Evolutionary conservation across 2,329 filamentous ascomycete species (phyloP).

Genomic region (Apiospora phragmitis): DNA sequence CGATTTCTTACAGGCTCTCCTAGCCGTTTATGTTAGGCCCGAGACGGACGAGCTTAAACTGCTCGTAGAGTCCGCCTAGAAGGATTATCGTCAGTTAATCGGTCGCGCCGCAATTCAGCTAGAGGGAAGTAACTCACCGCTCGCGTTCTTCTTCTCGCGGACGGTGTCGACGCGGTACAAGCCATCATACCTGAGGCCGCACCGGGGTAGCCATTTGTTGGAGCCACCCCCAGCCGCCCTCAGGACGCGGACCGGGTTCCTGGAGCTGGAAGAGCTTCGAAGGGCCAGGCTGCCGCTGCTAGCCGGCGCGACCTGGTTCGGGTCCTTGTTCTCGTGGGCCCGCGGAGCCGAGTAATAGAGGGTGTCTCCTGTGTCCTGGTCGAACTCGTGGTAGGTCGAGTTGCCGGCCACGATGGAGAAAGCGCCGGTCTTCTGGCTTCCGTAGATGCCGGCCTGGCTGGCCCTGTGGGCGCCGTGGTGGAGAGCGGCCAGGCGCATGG

Average conservation of each 20-base stretch:
- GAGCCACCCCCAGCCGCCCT: conserved; percentile 21
- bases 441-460: conserved; percentile 26
- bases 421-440: conserved; percentile 20
- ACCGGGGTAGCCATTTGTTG: conserved; percentile 19
- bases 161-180: conserved; percentile 23
- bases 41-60: conserved; percentile 12
- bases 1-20: background rate
- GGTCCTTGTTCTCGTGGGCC: conserved; percentile 20
- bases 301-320: conserved; percentile 14
- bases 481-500: conserved; percentile 23
- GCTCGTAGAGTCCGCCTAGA: conserved; percentile 12
- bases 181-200: conserved; percentile 30
- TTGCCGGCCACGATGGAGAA: conserved; percentile 27
- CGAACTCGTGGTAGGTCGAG: conserved; percentile 20
- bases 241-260: conserved; percentile 27
- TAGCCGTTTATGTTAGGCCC: background rate
- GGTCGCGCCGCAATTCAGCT: background rate
- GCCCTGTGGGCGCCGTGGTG: conserved; percentile 28
- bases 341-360: conserved; percentile 24
- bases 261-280: conserved; percentile 18
- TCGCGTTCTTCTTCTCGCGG: conserved; percentile 19
- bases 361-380: conserved; percentile 18
- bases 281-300: conserved; percentile 24
- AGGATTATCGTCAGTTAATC: background rate
- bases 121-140: conserved; percentile 17